Base-by-base conservation (phyloP, 768 basidiomycete genomes). In the Amanita thiersii region DNA sequence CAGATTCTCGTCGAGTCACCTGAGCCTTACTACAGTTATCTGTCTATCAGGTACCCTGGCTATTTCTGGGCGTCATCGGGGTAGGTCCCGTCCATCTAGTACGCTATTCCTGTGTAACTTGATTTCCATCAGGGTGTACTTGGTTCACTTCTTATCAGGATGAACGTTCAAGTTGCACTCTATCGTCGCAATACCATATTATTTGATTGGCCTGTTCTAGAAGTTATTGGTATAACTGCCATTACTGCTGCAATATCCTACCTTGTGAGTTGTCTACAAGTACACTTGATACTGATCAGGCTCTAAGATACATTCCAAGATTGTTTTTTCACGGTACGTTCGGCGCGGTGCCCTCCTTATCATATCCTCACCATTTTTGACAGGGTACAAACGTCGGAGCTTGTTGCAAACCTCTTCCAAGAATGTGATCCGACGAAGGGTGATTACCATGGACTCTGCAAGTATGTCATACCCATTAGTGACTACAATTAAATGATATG, bases 321-420 rank as follows among this genome's bases (percentile, higher is more conserved):
- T 84, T 30, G 80, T 83, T 18, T 85, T 82, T 53, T 69, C 80
- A 26, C 68, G 77, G 77, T 74, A 54, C 45, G 52, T 48, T 7
- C 18, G 8, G 5, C 12, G 15, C 31, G 7, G 17, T 15, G 15
- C 2, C 5, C 28, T 7, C 20, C 25, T 19, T 42, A 6, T 10
- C 17, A 19, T 5, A 15, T 10, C n/a, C 32, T 36, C 35, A 57
- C 26, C 37, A 14, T 12, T 24, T 14, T 39, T 23, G 30, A 4
- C 43, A 79, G 82, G 35, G 83, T 79, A 4, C 82, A 81, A 54
- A 68, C 81, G 1, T 88, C 86, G 0, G 86, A 90, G 55, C 68
- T 91, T 15, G 89, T 92, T 5, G 77, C 84, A 7, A 84, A 83
- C 51, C 72, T 91, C 9, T 85, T 91, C 58, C 78, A 81, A 49